phyloP scores from a whole-genome alignment of 192 early-diverging fungal species.

The Jimgerdemannia lactiflua region DNA sequence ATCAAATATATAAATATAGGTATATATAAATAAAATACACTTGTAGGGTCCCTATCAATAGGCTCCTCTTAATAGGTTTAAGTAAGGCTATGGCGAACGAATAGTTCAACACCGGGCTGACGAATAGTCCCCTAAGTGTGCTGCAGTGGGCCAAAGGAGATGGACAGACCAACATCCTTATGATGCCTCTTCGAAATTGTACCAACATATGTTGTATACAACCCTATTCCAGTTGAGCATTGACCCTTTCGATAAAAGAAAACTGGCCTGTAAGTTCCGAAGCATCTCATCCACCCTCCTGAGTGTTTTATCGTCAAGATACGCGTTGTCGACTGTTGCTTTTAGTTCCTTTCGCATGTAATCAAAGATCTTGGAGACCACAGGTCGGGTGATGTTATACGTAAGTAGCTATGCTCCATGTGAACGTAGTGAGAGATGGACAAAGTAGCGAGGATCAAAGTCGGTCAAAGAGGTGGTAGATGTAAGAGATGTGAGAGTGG shows the following conservation, averaged over 20 bases:
- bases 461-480: too few relatives aligned
- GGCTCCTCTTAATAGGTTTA: too few relatives aligned
- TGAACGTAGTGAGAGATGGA: too few relatives aligned
- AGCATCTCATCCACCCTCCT: not conserved
- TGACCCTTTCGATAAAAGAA: not conserved
- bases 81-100: too few relatives aligned
- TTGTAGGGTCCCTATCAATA: too few relatives aligned
- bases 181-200: not conserved
- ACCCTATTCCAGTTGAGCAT: not conserved
- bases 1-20: too few relatives aligned
- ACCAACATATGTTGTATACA: not conserved
- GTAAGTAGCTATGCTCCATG: not conserved
- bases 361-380: not conserved
- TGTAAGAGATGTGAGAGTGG: too few relatives aligned
- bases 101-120: not conserved
- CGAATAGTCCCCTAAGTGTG: not conserved
- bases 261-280: not conserved
- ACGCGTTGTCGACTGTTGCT: not conserved
- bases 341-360: not conserved
- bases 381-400: not conserved
- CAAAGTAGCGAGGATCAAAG: too few relatives aligned
- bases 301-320: not conserved
- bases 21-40: too few relatives aligned
- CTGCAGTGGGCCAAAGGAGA: not conserved
- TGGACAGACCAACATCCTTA: not conserved